phyloP scores from a whole-genome alignment of 495 filamentous ascomycete species.

The Usnea hakonensis region DNA sequence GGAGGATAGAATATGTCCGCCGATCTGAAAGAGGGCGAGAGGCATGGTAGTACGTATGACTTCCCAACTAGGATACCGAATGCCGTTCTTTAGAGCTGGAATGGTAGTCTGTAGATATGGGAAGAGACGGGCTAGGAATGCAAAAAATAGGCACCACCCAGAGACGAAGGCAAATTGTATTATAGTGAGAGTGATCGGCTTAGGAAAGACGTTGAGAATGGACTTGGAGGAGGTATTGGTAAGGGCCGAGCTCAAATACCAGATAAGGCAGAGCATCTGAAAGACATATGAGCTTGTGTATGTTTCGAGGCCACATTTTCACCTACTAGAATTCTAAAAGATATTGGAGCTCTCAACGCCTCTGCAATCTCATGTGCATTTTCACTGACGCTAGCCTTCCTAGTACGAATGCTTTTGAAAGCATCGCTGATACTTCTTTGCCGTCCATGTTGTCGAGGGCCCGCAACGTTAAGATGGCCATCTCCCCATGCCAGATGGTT shows the following conservation, averaged over 20 bases:
- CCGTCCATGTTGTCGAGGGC: slow-evolving; percentile 48
- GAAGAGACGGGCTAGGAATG: slow-evolving; percentile 61
- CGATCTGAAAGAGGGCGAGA: slow-evolving; percentile 85
- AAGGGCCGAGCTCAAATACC: slow-evolving; percentile 90
- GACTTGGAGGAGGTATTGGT: slow-evolving; percentile 98
- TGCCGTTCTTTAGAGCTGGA: slow-evolving; percentile 72
- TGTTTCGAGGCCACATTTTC: slow-evolving; percentile 13
- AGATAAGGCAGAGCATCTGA: slow-evolving; percentile 73
- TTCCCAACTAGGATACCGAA: slow-evolving; percentile 72
- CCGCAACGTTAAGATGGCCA: slow-evolving; percentile 42
- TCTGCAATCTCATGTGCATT: slow-evolving; percentile 91
- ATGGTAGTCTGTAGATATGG: slow-evolving; percentile 58
- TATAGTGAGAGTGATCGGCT: slow-evolving; percentile 86
- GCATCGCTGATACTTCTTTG: slow-evolving; percentile 84
- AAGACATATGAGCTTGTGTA: slow-evolving; percentile 11
- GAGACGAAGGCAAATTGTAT: slow-evolving; percentile 94
- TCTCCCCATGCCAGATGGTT: slow-evolving; percentile 31
- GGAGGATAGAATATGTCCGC: slow-evolving; percentile 85
- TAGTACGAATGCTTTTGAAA: slow-evolving; percentile 66
- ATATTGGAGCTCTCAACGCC: slow-evolving; percentile 82
- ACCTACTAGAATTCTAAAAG: slow-evolving; percentile 72
- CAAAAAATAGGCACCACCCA: slow-evolving; percentile 73
- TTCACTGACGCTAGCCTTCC: slow-evolving; percentile 75
- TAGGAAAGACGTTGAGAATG: slow-evolving; percentile 87
- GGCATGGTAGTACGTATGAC: slow-evolving; percentile 83